Evolutionary conservation across 352 stramenopile species (phyloP).

Genomic region (Thalassiosira hispida): DNA sequence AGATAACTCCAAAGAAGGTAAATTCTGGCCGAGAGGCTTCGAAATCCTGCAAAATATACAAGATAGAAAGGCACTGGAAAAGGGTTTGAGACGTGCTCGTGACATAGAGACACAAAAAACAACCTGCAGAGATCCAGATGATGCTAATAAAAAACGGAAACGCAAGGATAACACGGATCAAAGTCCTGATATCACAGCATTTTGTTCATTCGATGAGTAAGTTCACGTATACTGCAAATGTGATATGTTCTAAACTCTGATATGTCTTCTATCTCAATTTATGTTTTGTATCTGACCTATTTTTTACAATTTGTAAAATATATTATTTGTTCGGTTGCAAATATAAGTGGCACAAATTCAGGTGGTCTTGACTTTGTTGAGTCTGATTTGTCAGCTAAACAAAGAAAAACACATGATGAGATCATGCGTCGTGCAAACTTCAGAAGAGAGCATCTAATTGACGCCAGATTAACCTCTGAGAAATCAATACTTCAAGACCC

Average conservation of each 20-base stretch:
- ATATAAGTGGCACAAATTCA: too few relatives aligned
- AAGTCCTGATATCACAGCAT: not conserved
- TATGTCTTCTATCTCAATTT: too few relatives aligned
- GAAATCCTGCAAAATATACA: slow-evolving; percentile 45
- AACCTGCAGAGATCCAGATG: too few relatives aligned
- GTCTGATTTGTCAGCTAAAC: too few relatives aligned
- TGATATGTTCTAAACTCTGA: too few relatives aligned
- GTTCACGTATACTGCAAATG: too few relatives aligned
- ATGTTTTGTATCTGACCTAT: not conserved
- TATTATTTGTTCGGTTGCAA: too few relatives aligned
- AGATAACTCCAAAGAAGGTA: not conserved
- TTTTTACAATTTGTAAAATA: not conserved
- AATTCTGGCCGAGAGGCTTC: slow-evolving; percentile 37
- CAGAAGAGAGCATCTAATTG: not conserved
- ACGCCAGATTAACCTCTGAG: not conserved
- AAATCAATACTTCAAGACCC: not conserved
- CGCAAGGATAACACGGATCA: not conserved
- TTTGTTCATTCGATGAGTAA: slow-evolving; percentile 4
- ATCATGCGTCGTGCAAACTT: not conserved
- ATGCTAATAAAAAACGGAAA: not conserved
- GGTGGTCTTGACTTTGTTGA: too few relatives aligned
- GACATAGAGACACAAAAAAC: slow-evolving; percentile 4
- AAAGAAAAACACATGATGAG: not conserved
- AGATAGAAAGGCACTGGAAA: slow-evolving; percentile 22
- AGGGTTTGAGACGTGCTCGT: slow-evolving; percentile 13